These are phyloP conservation scores for Aspergillus sp. DNA, from an alignment of 2,329 filamentous ascomycete genomes.

Conservation along the genomic window DNA sequence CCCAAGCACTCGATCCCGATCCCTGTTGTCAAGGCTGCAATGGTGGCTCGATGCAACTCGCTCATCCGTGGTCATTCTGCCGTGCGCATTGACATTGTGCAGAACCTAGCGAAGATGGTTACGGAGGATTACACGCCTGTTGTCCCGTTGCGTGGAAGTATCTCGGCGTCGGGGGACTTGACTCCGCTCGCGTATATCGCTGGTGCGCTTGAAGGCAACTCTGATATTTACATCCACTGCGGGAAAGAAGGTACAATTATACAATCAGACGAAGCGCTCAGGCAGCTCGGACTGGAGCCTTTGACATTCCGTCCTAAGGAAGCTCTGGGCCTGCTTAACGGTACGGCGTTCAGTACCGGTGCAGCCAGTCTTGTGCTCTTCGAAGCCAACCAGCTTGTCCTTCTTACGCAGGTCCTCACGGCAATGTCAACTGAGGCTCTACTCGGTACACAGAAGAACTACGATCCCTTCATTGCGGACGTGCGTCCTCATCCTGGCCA, in stretches of 20 bases:
- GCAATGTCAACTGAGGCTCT: constrained; percentile 63
- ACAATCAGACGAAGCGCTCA: constrained; percentile 34
- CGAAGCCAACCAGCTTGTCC: constrained; percentile 54
- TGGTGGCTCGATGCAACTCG: constrained; percentile 57
- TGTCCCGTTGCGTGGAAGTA: constrained; percentile 35
- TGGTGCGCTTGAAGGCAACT: constrained; percentile 36
- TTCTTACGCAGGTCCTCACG: constrained; percentile 60
- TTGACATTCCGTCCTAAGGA: constrained; percentile 51
- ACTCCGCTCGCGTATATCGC: constrained; percentile 38
- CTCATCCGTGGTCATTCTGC: constrained; percentile 57
- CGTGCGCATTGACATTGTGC: constrained; percentile 33
- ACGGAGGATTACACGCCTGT: constrained; percentile 28
- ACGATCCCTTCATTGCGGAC: constrained; percentile 58
- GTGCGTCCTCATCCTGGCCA: constrained; percentile 63
- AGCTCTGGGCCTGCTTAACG: constrained; percentile 52
- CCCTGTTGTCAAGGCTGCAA: constrained; percentile 54
- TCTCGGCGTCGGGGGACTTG: constrained; percentile 42
- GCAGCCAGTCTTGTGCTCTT: constrained; percentile 50
- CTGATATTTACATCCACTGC: constrained; percentile 38
- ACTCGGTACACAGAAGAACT: constrained; percentile 56
- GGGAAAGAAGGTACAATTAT: constrained; percentile 19
- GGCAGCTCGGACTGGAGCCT: constrained; percentile 28
- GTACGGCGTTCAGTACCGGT: constrained; percentile 50
- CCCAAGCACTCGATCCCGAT: constrained; percentile 46
- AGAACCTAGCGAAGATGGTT: constrained; percentile 19